Base-by-base conservation (phyloP, 2,329 filamentous ascomycete genomes). In the Colletotrichum sidae region DNA sequence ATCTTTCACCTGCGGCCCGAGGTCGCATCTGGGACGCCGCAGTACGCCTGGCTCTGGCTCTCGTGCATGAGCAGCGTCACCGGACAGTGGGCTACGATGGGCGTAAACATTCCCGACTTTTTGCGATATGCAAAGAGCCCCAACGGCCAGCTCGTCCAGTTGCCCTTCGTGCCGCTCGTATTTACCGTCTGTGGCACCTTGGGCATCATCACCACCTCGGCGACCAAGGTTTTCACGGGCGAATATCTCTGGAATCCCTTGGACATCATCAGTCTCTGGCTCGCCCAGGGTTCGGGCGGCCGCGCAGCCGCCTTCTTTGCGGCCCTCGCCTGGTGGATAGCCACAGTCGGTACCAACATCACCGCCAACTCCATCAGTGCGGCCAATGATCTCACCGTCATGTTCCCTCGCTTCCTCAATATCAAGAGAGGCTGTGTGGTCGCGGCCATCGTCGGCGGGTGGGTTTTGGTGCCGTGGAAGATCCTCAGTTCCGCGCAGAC, bases 391-490 rank as follows among this genome's bases (percentile, higher is more conserved):
- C 79, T 88, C 50, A 84, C 82, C 1, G 81, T 83, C 3, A 79
- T 88, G 8, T 80, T 81, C 55, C 85, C 86, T 0, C 75, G 76
- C 35, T 86, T 81, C 70, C 73, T 88, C 66, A 87, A 88, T 68
- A 86, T 89, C 70, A 77, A 78, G 8, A 82, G 87, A 15, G 86
- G 86, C 8, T 84, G 84, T 61, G 74, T 88, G 38, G 76, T 88
- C 47, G 83, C 84, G 6, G 84, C 85, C 2, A 55, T 88, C 4
- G 73, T 88, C 17, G 78, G 76, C 0, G 84, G 83, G 25, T 90
- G 87, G 86, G 81, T 82, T 3, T 79, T 90, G 38, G 86, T 88
- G 1, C 88, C 87, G 2, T 90, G 88, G 88, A 89, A 89, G 76
- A 90, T 91, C 62, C 78, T 90, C 15, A 79, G 75, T 39, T 88